Conservation (phyloP, 345 rosid species). For the Rubroshorea leprosula region DNA sequence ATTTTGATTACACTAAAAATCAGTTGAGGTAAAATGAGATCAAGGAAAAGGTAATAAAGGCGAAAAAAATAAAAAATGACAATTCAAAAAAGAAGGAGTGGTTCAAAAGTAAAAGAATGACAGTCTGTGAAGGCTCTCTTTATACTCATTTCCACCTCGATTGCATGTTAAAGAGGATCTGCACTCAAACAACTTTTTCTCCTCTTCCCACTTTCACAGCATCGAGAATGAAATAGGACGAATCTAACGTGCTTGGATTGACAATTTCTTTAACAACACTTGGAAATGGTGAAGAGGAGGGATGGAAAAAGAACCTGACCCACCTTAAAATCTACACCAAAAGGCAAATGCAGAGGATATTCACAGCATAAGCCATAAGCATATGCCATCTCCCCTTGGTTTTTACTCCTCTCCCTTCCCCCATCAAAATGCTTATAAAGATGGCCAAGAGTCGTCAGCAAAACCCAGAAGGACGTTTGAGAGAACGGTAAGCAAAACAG, state of each 20-base stretch:
- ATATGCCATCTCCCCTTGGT: slow-evolving; percentile 19
- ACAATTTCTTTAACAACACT: too few relatives aligned
- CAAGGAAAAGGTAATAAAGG: too few relatives aligned
- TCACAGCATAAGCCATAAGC: slow-evolving; percentile 18
- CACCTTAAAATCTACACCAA: not conserved
- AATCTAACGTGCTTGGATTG: slow-evolving; percentile 5
- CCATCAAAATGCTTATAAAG: slow-evolving; percentile 11
- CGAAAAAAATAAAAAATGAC: too few relatives aligned
- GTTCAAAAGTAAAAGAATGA: not conserved
- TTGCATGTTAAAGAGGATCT: slow-evolving; percentile 1
- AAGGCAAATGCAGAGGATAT: slow-evolving; percentile 5
- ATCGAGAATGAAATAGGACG: not conserved
- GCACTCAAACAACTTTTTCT: slow-evolving; percentile 2
- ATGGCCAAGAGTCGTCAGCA: not conserved
- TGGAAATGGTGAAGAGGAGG: not conserved
- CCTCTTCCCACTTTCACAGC: slow-evolving; percentile 4
- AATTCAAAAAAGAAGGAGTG: not conserved
- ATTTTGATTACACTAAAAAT: too few relatives aligned
- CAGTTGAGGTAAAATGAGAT: too few relatives aligned
- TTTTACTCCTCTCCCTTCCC: slow-evolving; percentile 12
- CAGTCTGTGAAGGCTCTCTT: not conserved
- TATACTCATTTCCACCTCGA: not conserved
- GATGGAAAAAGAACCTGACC: not conserved
- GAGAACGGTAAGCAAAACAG: slow-evolving; percentile 27
- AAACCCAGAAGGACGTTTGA: slow-evolving; percentile 1